Evolutionary conservation across 192 early-diverging fungal genomes (phyloP).

Genomic region (Coemansia sp.): DNA sequence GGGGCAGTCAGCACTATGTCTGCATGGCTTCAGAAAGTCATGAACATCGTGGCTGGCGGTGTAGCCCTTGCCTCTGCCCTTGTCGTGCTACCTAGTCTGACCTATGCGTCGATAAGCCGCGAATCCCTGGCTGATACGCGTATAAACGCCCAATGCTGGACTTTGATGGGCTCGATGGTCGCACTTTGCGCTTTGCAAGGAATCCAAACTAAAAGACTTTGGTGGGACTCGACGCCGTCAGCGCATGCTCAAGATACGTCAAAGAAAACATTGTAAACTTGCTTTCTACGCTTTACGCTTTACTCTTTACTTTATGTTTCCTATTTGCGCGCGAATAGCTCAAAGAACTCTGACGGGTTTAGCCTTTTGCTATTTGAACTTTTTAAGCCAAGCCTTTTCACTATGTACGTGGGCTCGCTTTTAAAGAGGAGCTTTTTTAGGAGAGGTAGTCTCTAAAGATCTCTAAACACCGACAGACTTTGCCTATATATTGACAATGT

Average conservation of each 20-base stretch:
- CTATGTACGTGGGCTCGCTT: background rate
- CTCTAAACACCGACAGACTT: background rate
- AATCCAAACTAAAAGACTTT: background rate
- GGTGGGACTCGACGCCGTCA: background rate
- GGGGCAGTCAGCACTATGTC: too few relatives aligned
- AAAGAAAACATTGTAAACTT: conserved; percentile 3
- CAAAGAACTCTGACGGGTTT: background rate
- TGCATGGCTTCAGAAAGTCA: background rate
- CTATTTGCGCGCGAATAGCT: background rate
- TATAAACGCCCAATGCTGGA: background rate
- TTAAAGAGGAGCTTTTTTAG: background rate
- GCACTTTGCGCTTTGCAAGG: background rate
- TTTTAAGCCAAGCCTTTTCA: background rate
- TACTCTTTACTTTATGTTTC: background rate
- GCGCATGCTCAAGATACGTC: background rate
- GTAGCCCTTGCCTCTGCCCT: background rate
- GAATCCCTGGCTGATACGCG: background rate
- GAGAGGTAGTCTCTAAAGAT: background rate
- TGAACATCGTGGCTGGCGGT: background rate
- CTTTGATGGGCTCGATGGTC: background rate
- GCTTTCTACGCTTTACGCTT: background rate
- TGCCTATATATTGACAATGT: background rate
- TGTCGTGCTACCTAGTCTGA: background rate
- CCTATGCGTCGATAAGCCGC: background rate
- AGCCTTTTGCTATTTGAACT: background rate